These are phyloP conservation scores for Phascolomyces articulosus DNA, from an alignment of 371 early-diverging fungal genomes.

Conservation along the genomic window DNA sequence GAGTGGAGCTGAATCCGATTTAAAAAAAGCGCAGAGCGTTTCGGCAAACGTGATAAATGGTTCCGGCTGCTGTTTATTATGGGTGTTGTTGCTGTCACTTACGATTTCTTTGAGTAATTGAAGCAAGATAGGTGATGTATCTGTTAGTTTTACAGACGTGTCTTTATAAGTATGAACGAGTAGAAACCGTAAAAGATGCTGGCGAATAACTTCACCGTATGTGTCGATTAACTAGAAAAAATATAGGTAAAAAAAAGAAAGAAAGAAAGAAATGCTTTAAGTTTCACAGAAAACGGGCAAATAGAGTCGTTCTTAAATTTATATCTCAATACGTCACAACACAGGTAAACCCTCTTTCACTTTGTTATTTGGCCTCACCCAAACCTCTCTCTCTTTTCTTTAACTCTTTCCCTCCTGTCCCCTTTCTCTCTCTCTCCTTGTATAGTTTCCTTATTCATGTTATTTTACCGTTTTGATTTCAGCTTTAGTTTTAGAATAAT, in stretches of 20 bases:
- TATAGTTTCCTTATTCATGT: not conserved
- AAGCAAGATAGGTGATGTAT: slow-evolving; percentile 45
- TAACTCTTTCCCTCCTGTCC: not conserved
- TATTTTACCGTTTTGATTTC: slow-evolving; percentile 56
- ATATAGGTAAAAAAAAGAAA: not conserved
- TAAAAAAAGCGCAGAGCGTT: slow-evolving; percentile 43
- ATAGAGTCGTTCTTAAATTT: not conserved
- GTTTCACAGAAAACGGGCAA: not conserved
- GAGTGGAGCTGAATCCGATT: slow-evolving; percentile 41
- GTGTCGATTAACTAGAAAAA: slow-evolving; percentile 53
- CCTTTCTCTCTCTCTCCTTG: not conserved
- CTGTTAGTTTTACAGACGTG: slow-evolving; percentile 15
- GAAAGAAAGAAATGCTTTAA: slow-evolving; percentile 9
- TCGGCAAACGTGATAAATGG: slow-evolving; percentile 50
- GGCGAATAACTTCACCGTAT: slow-evolving; percentile 59
- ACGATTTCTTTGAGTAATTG: slow-evolving; percentile 48
- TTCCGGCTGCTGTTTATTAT: slow-evolving; percentile 28
- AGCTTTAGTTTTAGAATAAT: slow-evolving; percentile 48
- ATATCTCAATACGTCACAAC: no score
- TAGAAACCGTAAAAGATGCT: slow-evolving; percentile 58
- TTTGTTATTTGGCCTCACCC: no score
- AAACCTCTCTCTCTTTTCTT: not conserved
- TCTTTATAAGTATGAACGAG: slow-evolving; percentile 44
- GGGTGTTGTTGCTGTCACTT: slow-evolving; percentile 13
- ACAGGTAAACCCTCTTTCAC: no score